Evolutionary conservation across 768 basidiomycete genomes (phyloP), one percentile per base, ranked within the genome.

Genomic region (Kwoniella pini): DNA sequence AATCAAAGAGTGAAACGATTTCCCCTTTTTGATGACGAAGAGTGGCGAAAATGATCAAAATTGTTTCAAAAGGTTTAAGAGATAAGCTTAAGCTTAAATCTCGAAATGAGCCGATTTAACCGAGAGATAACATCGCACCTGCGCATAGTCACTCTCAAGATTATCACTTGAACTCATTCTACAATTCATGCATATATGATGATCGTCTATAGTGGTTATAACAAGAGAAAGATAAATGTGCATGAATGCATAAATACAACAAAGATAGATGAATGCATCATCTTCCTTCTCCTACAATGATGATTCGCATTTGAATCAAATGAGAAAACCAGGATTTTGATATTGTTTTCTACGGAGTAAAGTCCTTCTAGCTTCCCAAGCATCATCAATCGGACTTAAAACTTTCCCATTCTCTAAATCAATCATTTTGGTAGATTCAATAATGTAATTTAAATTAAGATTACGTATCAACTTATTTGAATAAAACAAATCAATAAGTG

Each of bases 401-500:
- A n/a, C 28, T 12, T 6, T 10, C 28, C 36, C 33, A 17, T 24
- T n/a, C n/a, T n/a, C n/a, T n/a, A n/a, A n/a, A 12, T 38, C 4
- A 15, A 1, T 11, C 24, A 21, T 19, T 28, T n/a, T 36, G 15
- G 33, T 36, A 36, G 33, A 9, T 36, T 36, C 33, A 36, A 36
- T 36, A 15, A 15, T 36, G 9, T 7, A 19, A 10, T 42, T 19
- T 9, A 33, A 1, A 5, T 22, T 7, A 21, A 53, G 19, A n/a
- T 36, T 21, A 9, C 7, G 10, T 21, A 66, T 46, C 9, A 64
- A 15, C 15, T 26, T 22, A 11, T 55, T 51, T 10, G 70, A 70
- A 42, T 59, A 52, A n/a, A 31, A 15, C 1, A 62, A 53, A 28
- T 75, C 73, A 24, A 63, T 56, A 3, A 72, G 51, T 11, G 70